Evolutionary conservation across 2,329 filamentous ascomycete species (phyloP).

Genomic region (Daldinia eschscholtzii): DNA sequence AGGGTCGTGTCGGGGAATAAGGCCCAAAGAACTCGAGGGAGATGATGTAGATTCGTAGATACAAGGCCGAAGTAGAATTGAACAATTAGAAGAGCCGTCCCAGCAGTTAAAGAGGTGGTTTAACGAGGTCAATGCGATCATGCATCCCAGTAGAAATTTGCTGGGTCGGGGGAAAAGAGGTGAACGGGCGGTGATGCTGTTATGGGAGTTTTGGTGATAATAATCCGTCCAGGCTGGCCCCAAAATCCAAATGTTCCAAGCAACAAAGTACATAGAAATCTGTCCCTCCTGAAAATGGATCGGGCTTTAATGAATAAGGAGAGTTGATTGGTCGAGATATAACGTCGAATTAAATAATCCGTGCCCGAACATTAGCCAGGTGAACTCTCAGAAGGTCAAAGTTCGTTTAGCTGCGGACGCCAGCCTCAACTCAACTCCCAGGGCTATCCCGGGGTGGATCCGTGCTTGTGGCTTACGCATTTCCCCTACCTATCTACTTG

Average conservation of each 20-base stretch:
- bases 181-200: conserved; percentile 14
- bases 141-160: conserved; percentile 45
- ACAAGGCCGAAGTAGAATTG: conserved; percentile 22
- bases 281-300: conserved; percentile 50
- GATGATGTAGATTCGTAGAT: conserved; percentile 28
- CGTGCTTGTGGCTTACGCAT: conserved; percentile 3
- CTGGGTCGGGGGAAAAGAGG: conserved; percentile 14
- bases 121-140: conserved; percentile 44
- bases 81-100: conserved; percentile 30
- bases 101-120: conserved; percentile 40
- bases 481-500: neutral
- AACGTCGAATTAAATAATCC: conserved; percentile 34
- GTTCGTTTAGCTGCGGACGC: neutral
- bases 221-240: conserved; percentile 34
- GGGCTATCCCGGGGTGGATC: neutral
- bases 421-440: conserved; percentile 19
- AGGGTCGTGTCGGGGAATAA: conserved; percentile 19
- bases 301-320: conserved; percentile 16
- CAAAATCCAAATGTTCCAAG: conserved; percentile 30
- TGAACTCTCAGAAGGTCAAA: neutral
- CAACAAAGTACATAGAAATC: conserved; percentile 44
- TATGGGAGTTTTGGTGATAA: conserved; percentile 9
- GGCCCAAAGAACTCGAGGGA: conserved; percentile 6
- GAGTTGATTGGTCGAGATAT: conserved; percentile 26
- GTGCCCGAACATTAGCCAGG: conserved; percentile 36